Evolutionary conservation across 805 yeast species (phyloP), one percentile per base, ranked within the genome.

Genomic region (Ogataea corticis): DNA sequence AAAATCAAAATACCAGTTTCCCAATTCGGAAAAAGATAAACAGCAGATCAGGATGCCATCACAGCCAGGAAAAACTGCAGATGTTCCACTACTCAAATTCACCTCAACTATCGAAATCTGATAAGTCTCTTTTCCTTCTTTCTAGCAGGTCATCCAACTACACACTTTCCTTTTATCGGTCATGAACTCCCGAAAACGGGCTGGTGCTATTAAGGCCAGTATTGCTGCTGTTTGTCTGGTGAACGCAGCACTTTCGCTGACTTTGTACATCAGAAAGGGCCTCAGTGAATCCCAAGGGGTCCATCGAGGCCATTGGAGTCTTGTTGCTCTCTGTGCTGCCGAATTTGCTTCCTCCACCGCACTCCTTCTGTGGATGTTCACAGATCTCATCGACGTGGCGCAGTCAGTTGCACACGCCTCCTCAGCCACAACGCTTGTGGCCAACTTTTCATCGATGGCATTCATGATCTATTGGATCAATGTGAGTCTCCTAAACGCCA

Each of bases 391-490:
- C 12, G 21, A 14, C 18, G 16, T 25, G 4, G 21, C 19, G 14
- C n/a, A 28, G 14, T 18, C 23, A 11, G 33, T 29, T 7, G 7
- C 18, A 27, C 12, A 17, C 10, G 27, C 25, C 27, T 3, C n/a
- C 5, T 27, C 16, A 14, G 23, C 31, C 15, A 21, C 7, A 13
- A 11, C 12, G 7, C 9, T 38, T 11, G 18, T 15, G 2, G 19
- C 33, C 27, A 17, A 15, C 13, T 33, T 52, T 11, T 41, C 46
- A 3, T 45, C 49, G 19, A 35, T 35, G 38, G 38, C 38, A 25
- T 25, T 35, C 11, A 17, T 35, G 19, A 35, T 35, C 38, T 51
- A 51, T 38, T 54, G 58, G 58, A 30, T 54, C 13, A 49, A 50
- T 13, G 15, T 27, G 7, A 25, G 17, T 5, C 21, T 46, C 3